These are phyloP conservation scores for Elsinoe perseae DNA, from an alignment of 2,329 filamentous ascomycete species.

Conservation along the genomic window DNA sequence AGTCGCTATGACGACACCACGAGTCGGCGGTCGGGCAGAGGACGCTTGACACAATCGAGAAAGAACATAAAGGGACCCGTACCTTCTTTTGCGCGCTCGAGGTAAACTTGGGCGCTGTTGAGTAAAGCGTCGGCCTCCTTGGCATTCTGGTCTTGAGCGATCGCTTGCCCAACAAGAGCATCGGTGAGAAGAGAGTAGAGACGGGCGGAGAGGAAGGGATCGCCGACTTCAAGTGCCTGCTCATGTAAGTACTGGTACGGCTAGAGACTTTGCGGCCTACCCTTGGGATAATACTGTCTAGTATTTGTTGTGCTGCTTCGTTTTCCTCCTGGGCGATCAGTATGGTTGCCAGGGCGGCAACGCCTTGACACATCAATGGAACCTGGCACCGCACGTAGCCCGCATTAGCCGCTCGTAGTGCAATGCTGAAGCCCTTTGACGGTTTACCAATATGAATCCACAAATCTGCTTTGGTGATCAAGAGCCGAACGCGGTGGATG, in stretches of 20 bases:
- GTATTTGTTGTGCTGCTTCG: constrained; percentile 54
- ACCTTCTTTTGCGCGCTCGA: constrained; percentile 30
- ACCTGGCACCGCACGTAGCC: constrained; percentile 63
- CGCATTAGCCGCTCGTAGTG: constrained; percentile 65
- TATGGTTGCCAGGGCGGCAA: constrained; percentile 59
- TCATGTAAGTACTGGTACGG: neutral
- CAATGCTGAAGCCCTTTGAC: constrained; percentile 67
- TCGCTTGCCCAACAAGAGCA: constrained; percentile 69
- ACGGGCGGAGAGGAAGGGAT: constrained; percentile 53
- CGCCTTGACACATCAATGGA: constrained; percentile 63
- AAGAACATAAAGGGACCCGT: constrained; percentile 18
- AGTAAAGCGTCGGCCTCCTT: constrained; percentile 24
- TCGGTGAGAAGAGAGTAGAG: constrained; percentile 68
- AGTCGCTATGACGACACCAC: neutral
- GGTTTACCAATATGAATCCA: constrained; percentile 61
- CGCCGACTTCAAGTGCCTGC: constrained; percentile 58
- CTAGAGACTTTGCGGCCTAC: constrained; percentile 32
- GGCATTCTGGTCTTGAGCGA: constrained; percentile 36
- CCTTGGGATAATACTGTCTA: constrained; percentile 65
- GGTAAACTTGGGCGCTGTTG: constrained; percentile 23
- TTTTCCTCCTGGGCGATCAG: constrained; percentile 66
- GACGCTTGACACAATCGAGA: neutral
- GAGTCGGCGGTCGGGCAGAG: neutral
- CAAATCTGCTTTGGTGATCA: constrained; percentile 65
- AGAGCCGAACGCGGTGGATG: constrained; percentile 59